These are phyloP conservation scores for Pichia sp. DNA, from an alignment of 1,139 yeast genomes.

Conservation along the genomic window DNA sequence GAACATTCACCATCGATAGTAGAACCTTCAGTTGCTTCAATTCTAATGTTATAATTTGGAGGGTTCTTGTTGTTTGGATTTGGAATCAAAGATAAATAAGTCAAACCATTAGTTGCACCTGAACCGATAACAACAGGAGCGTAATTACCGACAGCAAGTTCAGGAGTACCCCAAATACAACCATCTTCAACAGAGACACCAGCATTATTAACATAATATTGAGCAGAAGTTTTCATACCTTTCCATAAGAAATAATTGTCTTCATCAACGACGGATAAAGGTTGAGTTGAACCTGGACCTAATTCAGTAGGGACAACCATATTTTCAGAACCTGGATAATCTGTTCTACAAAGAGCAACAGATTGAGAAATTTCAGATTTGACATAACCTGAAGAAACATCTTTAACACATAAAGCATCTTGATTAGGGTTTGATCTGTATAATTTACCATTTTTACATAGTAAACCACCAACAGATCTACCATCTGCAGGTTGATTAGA, in stretches of 20 bases:
- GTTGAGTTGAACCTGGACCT: constrained; percentile 54
- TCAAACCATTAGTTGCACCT: constrained; percentile 68
- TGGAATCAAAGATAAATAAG: constrained; percentile 89
- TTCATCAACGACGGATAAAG: constrained; percentile 74
- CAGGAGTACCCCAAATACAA: constrained; percentile 83
- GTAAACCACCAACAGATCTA: constrained; percentile 84
- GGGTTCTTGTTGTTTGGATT: constrained; percentile 79
- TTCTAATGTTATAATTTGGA: constrained; percentile 81
- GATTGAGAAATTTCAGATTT: constrained; percentile 53
- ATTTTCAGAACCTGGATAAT: constrained; percentile 98
- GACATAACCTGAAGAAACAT: constrained; percentile 60
- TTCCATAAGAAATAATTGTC: constrained; percentile 72
- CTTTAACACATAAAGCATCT: constrained; percentile 78
- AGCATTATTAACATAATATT: constrained; percentile 94
- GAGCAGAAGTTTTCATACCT: constrained; percentile 82
- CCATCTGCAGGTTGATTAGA: constrained; percentile 75
- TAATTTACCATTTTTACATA: constrained; percentile 71
- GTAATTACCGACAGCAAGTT: constrained; percentile 92
- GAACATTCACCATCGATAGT: constrained; percentile 68
- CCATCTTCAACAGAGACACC: constrained; percentile 87
- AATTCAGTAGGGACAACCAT: constrained; percentile 91
- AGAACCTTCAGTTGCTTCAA: constrained; percentile 61
- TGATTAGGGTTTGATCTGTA: constrained; percentile 64
- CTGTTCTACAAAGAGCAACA: constrained; percentile 93
- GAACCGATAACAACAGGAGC: constrained; percentile 96